A percentile compares a stretch with the other conserved stretches of the same genome.
These are phyloP conservation scores for Candida buenavistaensis DNA, from an alignment of 1,139 yeast species.

Conservation along the genomic window DNA sequence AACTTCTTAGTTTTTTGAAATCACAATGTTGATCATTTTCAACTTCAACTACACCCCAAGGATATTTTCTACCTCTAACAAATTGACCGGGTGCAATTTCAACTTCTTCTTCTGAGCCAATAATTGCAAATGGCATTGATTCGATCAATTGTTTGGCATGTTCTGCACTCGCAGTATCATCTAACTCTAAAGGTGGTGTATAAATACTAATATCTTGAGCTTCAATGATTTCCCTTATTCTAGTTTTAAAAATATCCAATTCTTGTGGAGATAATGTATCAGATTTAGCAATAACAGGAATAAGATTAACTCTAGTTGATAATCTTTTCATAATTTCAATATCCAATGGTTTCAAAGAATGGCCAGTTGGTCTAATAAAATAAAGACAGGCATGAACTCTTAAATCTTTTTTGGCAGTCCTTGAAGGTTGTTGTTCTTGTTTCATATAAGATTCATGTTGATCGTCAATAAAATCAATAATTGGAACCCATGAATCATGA, in stretches of 20 bases:
- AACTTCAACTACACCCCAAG: slow-evolving; percentile 97
- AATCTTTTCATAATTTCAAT: slow-evolving; percentile 90
- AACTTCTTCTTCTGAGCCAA: slow-evolving; percentile 87
- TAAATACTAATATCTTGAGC: slow-evolving; percentile 90
- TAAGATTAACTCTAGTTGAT: slow-evolving; percentile 84
- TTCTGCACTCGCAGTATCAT: slow-evolving; percentile 74
- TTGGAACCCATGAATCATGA: slow-evolving; percentile 90
- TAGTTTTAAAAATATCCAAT: slow-evolving; percentile 75
- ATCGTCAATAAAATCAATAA: slow-evolving; percentile 91
- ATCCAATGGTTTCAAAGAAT: slow-evolving; percentile 89
- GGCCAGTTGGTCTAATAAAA: slow-evolving; percentile 96
- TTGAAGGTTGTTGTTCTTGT: slow-evolving; percentile 93
- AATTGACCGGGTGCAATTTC: slow-evolving; percentile 73
- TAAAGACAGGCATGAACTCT: slow-evolving; percentile 95
- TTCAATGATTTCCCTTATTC: slow-evolving; percentile 87
- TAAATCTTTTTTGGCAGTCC: slow-evolving; percentile 70
- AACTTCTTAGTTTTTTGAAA: slow-evolving; percentile 85
- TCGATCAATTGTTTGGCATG: slow-evolving; percentile 83
- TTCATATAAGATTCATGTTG: slow-evolving; percentile 94
- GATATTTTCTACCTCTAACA: slow-evolving; percentile 89
- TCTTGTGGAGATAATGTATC: slow-evolving; percentile 88
- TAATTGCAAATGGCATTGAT: slow-evolving; percentile 90
- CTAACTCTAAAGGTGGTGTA: slow-evolving; percentile 79
- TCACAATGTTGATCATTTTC: slow-evolving; percentile 96
- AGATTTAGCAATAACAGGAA: slow-evolving; percentile 93